Evolutionary conservation across 2,329 filamentous ascomycete species (phyloP), one percentile per base, ranked within the genome.

Genomic region (Arthrobotrys megalospora): DNA sequence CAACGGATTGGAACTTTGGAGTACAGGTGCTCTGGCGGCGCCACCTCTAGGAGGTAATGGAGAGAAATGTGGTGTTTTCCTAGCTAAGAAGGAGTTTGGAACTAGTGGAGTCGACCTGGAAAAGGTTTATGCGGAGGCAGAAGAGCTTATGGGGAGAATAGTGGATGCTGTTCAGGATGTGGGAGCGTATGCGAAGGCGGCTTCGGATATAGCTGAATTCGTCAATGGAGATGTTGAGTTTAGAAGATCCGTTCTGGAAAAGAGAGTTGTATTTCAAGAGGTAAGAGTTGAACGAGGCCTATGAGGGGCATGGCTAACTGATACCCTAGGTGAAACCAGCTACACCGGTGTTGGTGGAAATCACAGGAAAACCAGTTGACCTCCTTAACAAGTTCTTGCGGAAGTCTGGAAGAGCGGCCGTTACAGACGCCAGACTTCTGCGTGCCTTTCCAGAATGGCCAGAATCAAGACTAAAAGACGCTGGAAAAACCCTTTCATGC

Each of bases 61-160:
- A 8, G 14, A 14, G n/a, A 41, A 65, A 1, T 60, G 60, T 58
- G 70, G 70, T 24, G 52, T 67, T 19, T 75, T 58, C 34, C 32
- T 75, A 16, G 52, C 70, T 16, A 75, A 67, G 11, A 75, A 52
- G 16, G 62, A 66, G 24, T 75, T 66, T 52, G 34, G 12, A 16
- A 21, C 14, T 2, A n/a, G 21, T 21, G 55, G 55, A 14, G 19
- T n/a, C 11, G 70, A 60, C 12, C 11, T 55, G 38, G 52, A 28
- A 14, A 52, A 32, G 5, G 43, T 75, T 2, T 75, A 75, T 62
- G 21, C 19, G 6, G 62, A 75, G 43, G 47, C 70, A n/a, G 62
- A 75, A 21, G 52, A 58, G 12, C 38, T 75, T 32, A 75, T 75
- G 62, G 62, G 50, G 5, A 60, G 3, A 28, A 34, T 75, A 52